phyloP scores from a whole-genome alignment of 805 yeast species.

The Yarrowia keelungensis region DNA sequence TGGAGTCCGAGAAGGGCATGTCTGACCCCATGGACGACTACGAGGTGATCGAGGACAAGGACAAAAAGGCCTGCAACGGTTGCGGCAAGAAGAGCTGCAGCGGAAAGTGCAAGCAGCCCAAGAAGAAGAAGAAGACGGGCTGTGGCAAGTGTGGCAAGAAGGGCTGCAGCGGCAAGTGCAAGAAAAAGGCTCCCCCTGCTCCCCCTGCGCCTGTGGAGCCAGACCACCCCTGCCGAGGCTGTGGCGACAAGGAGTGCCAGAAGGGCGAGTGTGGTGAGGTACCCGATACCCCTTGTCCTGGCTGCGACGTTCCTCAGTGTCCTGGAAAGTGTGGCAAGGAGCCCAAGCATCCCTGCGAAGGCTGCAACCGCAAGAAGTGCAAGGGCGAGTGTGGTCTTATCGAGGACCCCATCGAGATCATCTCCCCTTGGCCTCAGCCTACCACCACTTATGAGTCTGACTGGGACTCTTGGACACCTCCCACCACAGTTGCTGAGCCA shows the following conservation, averaged over 20 bases:
- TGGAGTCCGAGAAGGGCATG: conserved; percentile 14
- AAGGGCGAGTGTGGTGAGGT: conserved; percentile 22
- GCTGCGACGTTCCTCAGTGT: conserved; percentile 13
- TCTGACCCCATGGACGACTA: conserved; percentile 11
- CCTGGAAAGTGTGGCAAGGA: conserved; percentile 34
- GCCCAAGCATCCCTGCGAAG: conserved; percentile 28
- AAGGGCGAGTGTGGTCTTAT: conserved; percentile 32
- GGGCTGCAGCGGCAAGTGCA: conserved; percentile 35
- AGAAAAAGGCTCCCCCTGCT: conserved; percentile 1
- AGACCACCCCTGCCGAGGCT: conserved; percentile 22
- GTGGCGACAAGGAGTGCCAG: conserved; percentile 25
- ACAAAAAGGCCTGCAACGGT: conserved; percentile 15
- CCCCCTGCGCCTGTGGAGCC: conserved; percentile 15
- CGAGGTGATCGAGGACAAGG: conserved; percentile 17
- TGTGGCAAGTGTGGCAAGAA: conserved; percentile 26
- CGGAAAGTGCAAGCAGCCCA: conserved; percentile 22
- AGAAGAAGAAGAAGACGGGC: conserved; percentile 20
- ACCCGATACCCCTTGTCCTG: conserved; percentile 20
- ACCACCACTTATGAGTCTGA: conserved; percentile 11
- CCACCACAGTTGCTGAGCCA: conserved; percentile 5
- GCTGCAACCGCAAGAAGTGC: conserved; percentile 34
- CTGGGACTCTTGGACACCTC: neutral
- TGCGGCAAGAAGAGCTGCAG: conserved; percentile 32
- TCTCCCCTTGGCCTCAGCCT: conserved; percentile 24
- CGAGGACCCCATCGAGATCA: conserved; percentile 32